Evolutionary conservation across 257 asterid species (phyloP).

Genomic region (Ligustrum vulgare): DNA sequence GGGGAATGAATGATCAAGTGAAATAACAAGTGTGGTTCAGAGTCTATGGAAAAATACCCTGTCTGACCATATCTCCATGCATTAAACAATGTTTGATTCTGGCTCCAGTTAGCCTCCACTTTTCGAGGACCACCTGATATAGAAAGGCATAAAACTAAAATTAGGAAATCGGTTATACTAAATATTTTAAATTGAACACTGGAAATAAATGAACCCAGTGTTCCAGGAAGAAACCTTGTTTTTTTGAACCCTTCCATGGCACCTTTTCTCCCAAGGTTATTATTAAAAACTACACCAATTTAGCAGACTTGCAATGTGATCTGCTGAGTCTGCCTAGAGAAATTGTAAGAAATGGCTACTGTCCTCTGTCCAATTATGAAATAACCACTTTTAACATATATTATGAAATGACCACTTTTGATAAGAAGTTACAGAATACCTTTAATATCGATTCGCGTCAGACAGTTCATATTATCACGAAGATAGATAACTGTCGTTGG

Average conservation of each 20-base stretch:
- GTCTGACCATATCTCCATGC: constrained; percentile 83
- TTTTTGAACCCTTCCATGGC: background rate
- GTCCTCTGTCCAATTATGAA: too few species aligned
- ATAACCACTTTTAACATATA: too few species aligned
- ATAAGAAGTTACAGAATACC: too few species aligned
- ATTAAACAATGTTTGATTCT: constrained; percentile 66
- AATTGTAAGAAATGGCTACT: too few species aligned
- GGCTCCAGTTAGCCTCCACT: constrained; percentile 64
- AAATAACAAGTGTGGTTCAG: background rate
- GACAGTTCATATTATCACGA: too few species aligned
- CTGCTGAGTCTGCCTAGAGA: background rate
- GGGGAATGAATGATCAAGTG: background rate
- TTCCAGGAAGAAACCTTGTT: background rate
- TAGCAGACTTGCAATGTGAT: background rate
- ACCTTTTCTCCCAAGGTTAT: background rate
- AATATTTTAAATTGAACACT: background rate
- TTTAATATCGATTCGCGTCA: too few species aligned
- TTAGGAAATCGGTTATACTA: background rate
- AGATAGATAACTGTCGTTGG: too few species aligned
- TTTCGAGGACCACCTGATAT: constrained; percentile 78
- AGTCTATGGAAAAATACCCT: constrained; percentile 47
- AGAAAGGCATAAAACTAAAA: constrained; percentile 4
- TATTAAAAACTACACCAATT: too few species aligned
- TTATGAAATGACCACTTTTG: too few species aligned
- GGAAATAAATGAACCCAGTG: background rate